A percentile compares a stretch with the other conserved stretches of the same genome.
These are phyloP conservation scores for Candida koratica DNA, from an alignment of 805 yeast species.

Conservation along the genomic window DNA sequence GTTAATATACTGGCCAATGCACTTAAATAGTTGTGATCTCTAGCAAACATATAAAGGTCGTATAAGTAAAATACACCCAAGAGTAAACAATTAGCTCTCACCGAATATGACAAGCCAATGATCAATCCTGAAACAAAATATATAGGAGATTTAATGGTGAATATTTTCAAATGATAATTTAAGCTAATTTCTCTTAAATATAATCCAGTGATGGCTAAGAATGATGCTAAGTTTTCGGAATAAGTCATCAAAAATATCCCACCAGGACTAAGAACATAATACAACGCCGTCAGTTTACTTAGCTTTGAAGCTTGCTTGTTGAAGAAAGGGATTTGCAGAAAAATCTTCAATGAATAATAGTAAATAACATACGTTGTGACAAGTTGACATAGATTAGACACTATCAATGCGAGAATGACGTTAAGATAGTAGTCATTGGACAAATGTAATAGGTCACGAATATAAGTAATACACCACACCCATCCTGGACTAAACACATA, in stretches of 20 bases:
- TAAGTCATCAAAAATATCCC: slow-evolving; percentile 76
- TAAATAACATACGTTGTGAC: slow-evolving; percentile 47
- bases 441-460: slow-evolving; percentile 11
- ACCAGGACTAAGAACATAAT: slow-evolving; percentile 67
- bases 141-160: slow-evolving; percentile 6
- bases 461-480: slow-evolving; percentile 47
- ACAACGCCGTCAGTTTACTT: slow-evolving; percentile 30
- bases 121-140: slow-evolving; percentile 50
- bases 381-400: slow-evolving; percentile 54
- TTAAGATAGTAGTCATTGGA: slow-evolving; percentile 38
- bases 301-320: slow-evolving; percentile 16
- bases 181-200: slow-evolving; percentile 42
- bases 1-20: slow-evolving; percentile 26
- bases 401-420: slow-evolving; percentile 43
- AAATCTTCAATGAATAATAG: slow-evolving; percentile 40
- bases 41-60: slow-evolving; percentile 42
- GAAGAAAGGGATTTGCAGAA: slow-evolving; percentile 19
- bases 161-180: slow-evolving; percentile 12
- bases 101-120: slow-evolving; percentile 54
- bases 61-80: slow-evolving; percentile 63
- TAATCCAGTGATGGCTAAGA: slow-evolving; percentile 56
- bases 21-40: not conserved
- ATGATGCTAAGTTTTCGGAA: slow-evolving; percentile 69
- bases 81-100: slow-evolving; percentile 74
- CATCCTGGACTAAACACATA: slow-evolving; percentile 83